Conservation (phyloP, 2,329 filamentous ascomycete species). For the Pseudocercospora fuligena region DNA sequence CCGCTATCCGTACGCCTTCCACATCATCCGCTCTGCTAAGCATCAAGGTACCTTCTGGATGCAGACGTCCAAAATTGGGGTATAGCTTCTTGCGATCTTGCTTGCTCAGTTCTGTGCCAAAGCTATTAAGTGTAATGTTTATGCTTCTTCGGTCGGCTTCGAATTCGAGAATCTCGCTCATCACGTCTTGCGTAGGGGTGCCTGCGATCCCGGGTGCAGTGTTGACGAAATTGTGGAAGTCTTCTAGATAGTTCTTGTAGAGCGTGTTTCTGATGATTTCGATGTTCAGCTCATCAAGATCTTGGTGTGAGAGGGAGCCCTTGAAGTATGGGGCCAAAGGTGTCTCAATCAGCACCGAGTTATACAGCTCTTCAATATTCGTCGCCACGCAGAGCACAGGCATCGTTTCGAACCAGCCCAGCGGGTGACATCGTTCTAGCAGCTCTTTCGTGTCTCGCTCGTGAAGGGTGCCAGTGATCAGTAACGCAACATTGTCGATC, state of each 20-base stretch:
- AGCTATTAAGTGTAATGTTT: conserved; percentile 99
- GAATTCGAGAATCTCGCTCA: conserved; percentile 94
- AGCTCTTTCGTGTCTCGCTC: conserved; percentile 96
- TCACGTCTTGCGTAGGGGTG: conserved; percentile 89
- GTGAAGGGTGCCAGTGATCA: conserved; percentile 97
- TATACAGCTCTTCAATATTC: conserved; percentile 98
- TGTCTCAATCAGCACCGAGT: conserved; percentile 95
- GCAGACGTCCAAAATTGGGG: conserved; percentile 85
- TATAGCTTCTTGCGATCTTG: conserved; percentile 94
- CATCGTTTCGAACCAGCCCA: conserved; percentile 99
- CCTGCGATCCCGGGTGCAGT: conserved; percentile 82
- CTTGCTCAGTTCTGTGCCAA: conserved; percentile 94
- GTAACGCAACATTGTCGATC: conserved; percentile 98
- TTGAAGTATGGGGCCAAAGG: conserved; percentile 97
- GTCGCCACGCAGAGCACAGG: conserved; percentile 96
- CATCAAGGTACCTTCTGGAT: conserved; percentile 94
- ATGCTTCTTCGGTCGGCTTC: conserved; percentile 96
- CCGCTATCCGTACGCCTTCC: conserved; percentile 89
- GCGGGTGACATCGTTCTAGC: conserved; percentile 90
- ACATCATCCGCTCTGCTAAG: conserved; percentile 92
- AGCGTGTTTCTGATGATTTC: conserved; percentile 98
- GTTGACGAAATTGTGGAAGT: conserved; percentile 95
- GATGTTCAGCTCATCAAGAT: conserved; percentile 97
- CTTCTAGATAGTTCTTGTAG: conserved; percentile 99
- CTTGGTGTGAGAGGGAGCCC: conserved; percentile 91